Evolutionary conservation across 1,284 basidiomycete species (phyloP), one percentile per base, ranked within the genome.

Genomic region (Meira miltonrushii): DNA sequence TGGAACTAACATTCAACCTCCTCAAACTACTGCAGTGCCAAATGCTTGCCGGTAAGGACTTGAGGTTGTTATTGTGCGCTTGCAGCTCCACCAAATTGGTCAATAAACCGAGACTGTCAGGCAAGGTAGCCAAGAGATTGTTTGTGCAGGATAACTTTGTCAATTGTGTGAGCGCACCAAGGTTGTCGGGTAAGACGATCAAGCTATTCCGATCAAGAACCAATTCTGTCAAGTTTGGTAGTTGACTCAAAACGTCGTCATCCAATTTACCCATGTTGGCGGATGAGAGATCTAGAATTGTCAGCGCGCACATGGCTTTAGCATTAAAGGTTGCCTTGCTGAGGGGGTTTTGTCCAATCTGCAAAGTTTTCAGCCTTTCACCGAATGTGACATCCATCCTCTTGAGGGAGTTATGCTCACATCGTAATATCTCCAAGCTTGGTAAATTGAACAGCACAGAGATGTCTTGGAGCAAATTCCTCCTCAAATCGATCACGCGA

Each of bases 41-140:
- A 5, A 99, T 79, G 37, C 85, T 82, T 13, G 81, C 80, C 0
- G 92, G 91, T 0, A 97, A 80, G 66, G 87, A 85, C 19, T 83
- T 85, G 53, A 98, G 81, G 69, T 89, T 90, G 81, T 98, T 99
- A 77, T 92, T 93, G 75, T 95, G 93, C 2, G 88, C 86, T 69
- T 95, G 89, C 46, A 97, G 82, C 2, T 80, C 81, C 66, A 86
- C 84, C n/a, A 98, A 84, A 55, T 85, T 86, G 77, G 85, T 84
- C 56, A 98, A 81, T 15, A 82, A 81, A 25, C 92, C 91, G 54
- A 98, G 87, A 41, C 84, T 86, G 13, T 83, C 79, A 0, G 95
- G 95, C 0, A 98, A 82, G 15, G 83, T 80, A 49, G 86, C 85
- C 8, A 99, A 83, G 69, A 88, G 84, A 79, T 97, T 98, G 79